Percentiles rank a stretch among this genome's conserved stretches.
Conservation (phyloP, 2,329 filamentous ascomycete genomes). For the Diatrype stigma region DNA sequence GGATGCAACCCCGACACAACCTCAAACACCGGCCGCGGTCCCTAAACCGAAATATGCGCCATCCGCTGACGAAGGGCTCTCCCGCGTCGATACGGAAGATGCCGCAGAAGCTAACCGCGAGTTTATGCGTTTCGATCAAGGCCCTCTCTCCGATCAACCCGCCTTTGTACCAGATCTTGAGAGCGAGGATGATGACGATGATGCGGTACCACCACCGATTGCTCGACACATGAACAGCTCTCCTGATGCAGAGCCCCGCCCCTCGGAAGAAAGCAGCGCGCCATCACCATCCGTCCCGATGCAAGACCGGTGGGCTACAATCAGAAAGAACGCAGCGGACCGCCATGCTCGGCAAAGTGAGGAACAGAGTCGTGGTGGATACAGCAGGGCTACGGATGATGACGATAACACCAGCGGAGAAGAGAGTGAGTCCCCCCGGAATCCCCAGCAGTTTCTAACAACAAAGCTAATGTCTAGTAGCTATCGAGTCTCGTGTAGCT, state of each 20-base stretch:
- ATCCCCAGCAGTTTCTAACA: neutral
- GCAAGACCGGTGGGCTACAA: conserved; percentile 90
- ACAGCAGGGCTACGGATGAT: conserved; percentile 55
- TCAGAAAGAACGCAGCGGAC: conserved; percentile 88
- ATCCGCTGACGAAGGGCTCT: conserved; percentile 44
- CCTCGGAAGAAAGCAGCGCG: conserved; percentile 25
- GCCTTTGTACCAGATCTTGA: conserved; percentile 65
- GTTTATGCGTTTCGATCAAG: conserved; percentile 75
- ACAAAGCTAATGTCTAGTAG: conserved; percentile 42
- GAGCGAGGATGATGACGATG: conserved; percentile 42
- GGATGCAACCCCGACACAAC: conserved; percentile 24
- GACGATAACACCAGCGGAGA: conserved; percentile 93
- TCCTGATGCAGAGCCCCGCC: conserved; percentile 11
- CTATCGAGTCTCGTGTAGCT: conserved; percentile 92
- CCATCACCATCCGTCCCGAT: conserved; percentile 33
- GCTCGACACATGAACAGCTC: conserved; percentile 29
- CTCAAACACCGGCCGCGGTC: conserved; percentile 16
- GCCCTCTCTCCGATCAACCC: conserved; percentile 80
- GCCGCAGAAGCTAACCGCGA: conserved; percentile 56
- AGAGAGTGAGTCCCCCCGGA: conserved; percentile 39
- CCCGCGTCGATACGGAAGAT: conserved; percentile 57
- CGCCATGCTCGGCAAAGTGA: conserved; percentile 66
- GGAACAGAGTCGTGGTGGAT: conserved; percentile 55
- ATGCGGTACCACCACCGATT: conserved; percentile 49
- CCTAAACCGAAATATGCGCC: conserved; percentile 39